A percentile compares a stretch with the other conserved stretches of the same genome.
These are phyloP conservation scores for Hemisphaericaspora subhashii DNA, from an alignment of 1,139 yeast genomes.

Conservation along the genomic window DNA sequence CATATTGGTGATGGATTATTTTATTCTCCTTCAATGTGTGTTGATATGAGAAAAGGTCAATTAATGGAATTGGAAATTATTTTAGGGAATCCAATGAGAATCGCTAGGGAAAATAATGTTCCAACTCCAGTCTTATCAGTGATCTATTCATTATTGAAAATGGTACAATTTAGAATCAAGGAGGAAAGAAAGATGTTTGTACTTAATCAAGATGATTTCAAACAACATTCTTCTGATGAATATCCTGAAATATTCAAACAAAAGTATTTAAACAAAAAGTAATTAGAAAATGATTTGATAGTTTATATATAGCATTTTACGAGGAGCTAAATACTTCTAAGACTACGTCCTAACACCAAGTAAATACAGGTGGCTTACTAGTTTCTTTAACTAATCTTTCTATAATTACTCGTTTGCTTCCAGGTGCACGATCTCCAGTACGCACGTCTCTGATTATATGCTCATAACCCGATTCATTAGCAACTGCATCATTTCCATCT, in stretches of 20 bases:
- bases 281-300: not conserved
- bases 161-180: slow-evolving; percentile 60
- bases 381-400: slow-evolving; percentile 61
- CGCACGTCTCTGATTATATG: slow-evolving; percentile 13
- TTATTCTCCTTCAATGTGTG: slow-evolving; percentile 73
- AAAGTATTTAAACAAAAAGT: slow-evolving; percentile 8
- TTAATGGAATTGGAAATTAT: slow-evolving; percentile 72
- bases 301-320: not conserved
- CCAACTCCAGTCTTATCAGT: slow-evolving; percentile 56
- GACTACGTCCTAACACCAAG: slow-evolving; percentile 75
- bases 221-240: slow-evolving; percentile 31
- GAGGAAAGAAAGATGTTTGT: slow-evolving; percentile 50
- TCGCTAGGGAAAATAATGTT: slow-evolving; percentile 57
- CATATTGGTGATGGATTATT: slow-evolving; percentile 63
- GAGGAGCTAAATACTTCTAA: too few species aligned
- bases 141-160: slow-evolving; percentile 56
- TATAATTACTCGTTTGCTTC: slow-evolving; percentile 50
- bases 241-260: slow-evolving; percentile 26
- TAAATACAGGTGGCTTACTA: slow-evolving; percentile 63
- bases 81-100: slow-evolving; percentile 66
- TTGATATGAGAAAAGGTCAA: slow-evolving; percentile 68
- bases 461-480: slow-evolving; percentile 15
- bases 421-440: slow-evolving; percentile 18
- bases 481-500: not conserved
- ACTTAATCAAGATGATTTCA: slow-evolving; percentile 28